These are phyloP conservation scores for Ceratobasidium sp. DNA, from an alignment of 1,284 basidiomycete species.

Conservation along the genomic window DNA sequence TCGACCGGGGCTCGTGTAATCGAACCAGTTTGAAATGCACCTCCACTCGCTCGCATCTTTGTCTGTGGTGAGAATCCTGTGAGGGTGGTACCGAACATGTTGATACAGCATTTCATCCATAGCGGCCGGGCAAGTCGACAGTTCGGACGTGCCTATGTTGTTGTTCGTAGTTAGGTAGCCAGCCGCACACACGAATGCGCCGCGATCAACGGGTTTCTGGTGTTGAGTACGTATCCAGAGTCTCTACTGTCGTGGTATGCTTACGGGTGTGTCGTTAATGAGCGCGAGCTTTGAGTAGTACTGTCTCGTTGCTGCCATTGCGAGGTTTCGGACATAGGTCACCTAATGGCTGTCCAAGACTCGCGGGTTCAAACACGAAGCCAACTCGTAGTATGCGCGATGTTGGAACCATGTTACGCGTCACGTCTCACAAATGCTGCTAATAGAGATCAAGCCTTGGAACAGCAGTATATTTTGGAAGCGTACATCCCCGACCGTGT, in stretches of 20 bases:
- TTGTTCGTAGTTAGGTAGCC: neutral
- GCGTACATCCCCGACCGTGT: too few relatives aligned
- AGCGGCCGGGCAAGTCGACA: neutral
- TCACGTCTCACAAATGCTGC: neutral
- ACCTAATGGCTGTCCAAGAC: neutral
- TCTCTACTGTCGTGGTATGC: too few relatives aligned
- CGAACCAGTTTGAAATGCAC: neutral
- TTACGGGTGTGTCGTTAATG: neutral
- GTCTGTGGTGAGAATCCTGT: neutral
- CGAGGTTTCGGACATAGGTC: neutral
- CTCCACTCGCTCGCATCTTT: neutral
- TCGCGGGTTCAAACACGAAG: too few relatives aligned
- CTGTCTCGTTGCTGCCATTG: neutral
- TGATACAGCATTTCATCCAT: neutral
- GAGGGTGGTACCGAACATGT: neutral
- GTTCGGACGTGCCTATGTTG: neutral
- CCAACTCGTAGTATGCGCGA: too few relatives aligned
- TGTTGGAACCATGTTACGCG: too few relatives aligned
- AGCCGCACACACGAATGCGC: neutral
- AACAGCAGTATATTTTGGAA: neutral
- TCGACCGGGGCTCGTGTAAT: neutral
- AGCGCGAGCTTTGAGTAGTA: neutral
- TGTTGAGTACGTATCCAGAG: neutral
- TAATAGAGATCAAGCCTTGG: neutral
- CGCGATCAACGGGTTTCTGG: neutral